A percentile compares a stretch with the other conserved stretches of the same genome.
phyloP scores from a whole-genome alignment of 2,329 filamentous ascomycete genomes.

The Epichloe typhina region DNA sequence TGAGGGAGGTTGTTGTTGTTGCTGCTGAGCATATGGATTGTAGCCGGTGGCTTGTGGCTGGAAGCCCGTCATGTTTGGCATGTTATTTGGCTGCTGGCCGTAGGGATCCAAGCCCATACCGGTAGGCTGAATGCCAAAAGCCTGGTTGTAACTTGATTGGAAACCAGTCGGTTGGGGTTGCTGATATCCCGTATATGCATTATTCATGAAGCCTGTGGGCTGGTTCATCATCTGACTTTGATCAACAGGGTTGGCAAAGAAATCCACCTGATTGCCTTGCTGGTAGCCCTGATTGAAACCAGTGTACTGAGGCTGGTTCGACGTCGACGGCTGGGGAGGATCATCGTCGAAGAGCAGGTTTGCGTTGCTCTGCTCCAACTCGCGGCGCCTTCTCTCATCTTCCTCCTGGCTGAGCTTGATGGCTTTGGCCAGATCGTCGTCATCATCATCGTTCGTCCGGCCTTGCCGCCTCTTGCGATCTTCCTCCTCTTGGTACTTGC shows the following conservation, averaged over 20 bases:
- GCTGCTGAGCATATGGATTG: constrained; percentile 37
- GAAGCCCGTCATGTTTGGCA: constrained; percentile 26
- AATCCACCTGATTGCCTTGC: constrained; percentile 91
- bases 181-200: constrained; percentile 41
- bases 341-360: constrained; percentile 81
- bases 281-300: constrained; percentile 96
- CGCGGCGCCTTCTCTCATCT: constrained; percentile 74
- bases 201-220: constrained; percentile 57
- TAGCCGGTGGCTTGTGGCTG: constrained; percentile 40
- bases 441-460: constrained; percentile 41
- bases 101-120: constrained; percentile 61
- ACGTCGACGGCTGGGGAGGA: constrained; percentile 32
- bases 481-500: constrained; percentile 89
- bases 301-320: constrained; percentile 58
- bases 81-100: constrained; percentile 28
- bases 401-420: constrained; percentile 92
- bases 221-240: constrained; percentile 61
- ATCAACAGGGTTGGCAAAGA: constrained; percentile 90
- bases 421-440: constrained; percentile 87
- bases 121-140: constrained; percentile 49
- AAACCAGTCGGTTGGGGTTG: constrained; percentile 36
- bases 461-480: constrained; percentile 62
- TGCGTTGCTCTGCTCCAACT: constrained; percentile 77
- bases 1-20: constrained; percentile 18
- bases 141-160: constrained; percentile 48